Conservation (phyloP, 306 rosid species). For the Trifolium subterraneum region DNA sequence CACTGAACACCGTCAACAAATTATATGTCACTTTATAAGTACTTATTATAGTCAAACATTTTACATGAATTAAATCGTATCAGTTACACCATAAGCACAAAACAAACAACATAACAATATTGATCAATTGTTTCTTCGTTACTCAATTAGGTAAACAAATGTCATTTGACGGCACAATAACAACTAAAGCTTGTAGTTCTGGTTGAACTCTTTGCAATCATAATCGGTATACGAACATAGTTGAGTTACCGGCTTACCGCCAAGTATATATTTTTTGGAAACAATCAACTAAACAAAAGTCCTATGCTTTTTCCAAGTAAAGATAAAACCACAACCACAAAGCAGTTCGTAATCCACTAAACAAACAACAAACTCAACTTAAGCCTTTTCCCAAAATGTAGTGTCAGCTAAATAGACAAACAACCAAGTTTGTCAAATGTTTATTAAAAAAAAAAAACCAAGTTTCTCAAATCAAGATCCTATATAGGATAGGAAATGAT, state of each 20-base stretch:
- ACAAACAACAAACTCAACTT: not conserved
- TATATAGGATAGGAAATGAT: too few species aligned
- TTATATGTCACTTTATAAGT: not conserved
- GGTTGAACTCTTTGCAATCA: not conserved
- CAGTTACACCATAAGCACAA: not conserved
- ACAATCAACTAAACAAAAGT: too few species aligned
- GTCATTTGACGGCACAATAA: not conserved
- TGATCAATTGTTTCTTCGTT: conserved; percentile 1
- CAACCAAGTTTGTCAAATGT: too few species aligned
- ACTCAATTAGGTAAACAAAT: not conserved
- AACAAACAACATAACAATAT: conserved; percentile 9
- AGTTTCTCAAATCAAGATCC: too few species aligned
- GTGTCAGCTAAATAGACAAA: not conserved
- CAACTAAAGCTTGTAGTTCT: conserved; percentile 3
- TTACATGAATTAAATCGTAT: not conserved
- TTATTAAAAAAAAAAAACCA: too few species aligned
- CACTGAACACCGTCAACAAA: not conserved
- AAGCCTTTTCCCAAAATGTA: not conserved
- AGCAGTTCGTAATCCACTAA: not conserved
- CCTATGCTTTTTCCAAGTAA: not conserved
- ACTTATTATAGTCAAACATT: not conserved
- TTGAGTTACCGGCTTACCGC: not conserved
- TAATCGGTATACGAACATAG: not conserved
- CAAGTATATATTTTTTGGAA: not conserved
- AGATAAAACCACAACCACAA: not conserved